These are phyloP conservation scores for Endocladia muricata DNA, from an alignment of 31 red algal genomes.

Conservation along the genomic window DNA sequence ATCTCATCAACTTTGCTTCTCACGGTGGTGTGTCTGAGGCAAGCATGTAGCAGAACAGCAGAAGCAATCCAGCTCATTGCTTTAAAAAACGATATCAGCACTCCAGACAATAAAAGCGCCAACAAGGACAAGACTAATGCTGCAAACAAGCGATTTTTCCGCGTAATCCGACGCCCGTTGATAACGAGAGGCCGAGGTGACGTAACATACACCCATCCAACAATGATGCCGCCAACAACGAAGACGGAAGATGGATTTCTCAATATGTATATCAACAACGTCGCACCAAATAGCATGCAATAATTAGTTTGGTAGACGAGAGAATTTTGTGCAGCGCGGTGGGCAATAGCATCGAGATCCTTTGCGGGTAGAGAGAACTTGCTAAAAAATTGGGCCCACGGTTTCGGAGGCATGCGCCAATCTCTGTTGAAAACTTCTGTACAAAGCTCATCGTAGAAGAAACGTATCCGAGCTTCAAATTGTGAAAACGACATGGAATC, in stretches of 20 bases:
- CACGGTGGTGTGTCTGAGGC: slow-evolving; percentile 23
- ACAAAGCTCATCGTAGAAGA: slow-evolving; percentile 7
- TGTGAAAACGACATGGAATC: not conserved
- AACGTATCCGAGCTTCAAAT: slow-evolving; percentile 22
- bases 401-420: slow-evolving; percentile 40
- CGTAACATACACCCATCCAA: slow-evolving; percentile 18
- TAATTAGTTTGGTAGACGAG: slow-evolving; percentile 63
- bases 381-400: slow-evolving; percentile 47
- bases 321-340: slow-evolving; percentile 48
- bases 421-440: slow-evolving; percentile 23
- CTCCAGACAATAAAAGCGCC: slow-evolving; percentile 5
- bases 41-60: slow-evolving; percentile 19
- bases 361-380: slow-evolving; percentile 15
- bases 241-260: slow-evolving; percentile 37
- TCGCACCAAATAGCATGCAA: slow-evolving; percentile 25
- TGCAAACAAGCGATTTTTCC: slow-evolving; percentile 8
- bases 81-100: slow-evolving; percentile 21
- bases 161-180: slow-evolving; percentile 24
- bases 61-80: not conserved
- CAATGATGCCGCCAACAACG: slow-evolving; percentile 18
- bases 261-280: slow-evolving; percentile 13
- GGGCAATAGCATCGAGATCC: not conserved
- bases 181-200: slow-evolving; percentile 28
- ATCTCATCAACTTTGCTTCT: slow-evolving; percentile 44
- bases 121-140: not conserved